Evolutionary conservation across 768 basidiomycete species (phyloP), one percentile per base, ranked within the genome.

Genomic region (Fibroporia radiculosa): DNA sequence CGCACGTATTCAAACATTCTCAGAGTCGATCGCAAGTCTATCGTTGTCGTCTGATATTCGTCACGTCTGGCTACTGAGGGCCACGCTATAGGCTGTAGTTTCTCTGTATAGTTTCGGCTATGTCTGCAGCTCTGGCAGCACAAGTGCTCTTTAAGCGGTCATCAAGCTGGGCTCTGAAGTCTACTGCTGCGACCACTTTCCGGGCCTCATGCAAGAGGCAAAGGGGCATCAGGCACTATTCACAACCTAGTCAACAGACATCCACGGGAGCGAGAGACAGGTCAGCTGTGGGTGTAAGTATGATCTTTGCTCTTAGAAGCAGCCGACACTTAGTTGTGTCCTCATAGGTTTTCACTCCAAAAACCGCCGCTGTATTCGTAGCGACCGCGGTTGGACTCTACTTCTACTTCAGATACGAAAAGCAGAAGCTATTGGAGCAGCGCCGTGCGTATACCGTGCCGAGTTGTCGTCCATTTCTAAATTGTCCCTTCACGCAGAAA

Each of bases 371-470:
- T 0, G 56, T 97, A 18, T 96, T 99, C 62, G 63, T 95, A n/a
- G 67, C 75, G 1, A 83, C 90, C 6, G 93, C 93, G 1, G 66
- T 75, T 10, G 93, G 82, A 2, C 70, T 99, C 14, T 88, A 80
- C 58, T 81, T 75, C 54, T 98, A 98, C 67, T 97, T 99, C 66
- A 75, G 80, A 42, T 69, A 79, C 45, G 93, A 97, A 64, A 98
- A 98, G 67, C 71, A 70, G 31, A 77, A 83, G 52, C 62, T 95
- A 20, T 68, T 76, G 23, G 86, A 89, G 60, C 72, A 82, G 58
- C 82, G 83, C 59, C 80, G 91, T 91, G 49, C 44, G 78, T 51
- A n/a, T 19, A 16, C 3, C 23, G 1, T 19, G 8, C 23, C 22
- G 13, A 3, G 18, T 24, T 18, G 12, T 10, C 6, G 20, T 3